Evolutionary conservation across 345 rosid genomes (phyloP), one percentile per base, ranked within the genome.

Genomic region (Excoecaria cochinchinensis): DNA sequence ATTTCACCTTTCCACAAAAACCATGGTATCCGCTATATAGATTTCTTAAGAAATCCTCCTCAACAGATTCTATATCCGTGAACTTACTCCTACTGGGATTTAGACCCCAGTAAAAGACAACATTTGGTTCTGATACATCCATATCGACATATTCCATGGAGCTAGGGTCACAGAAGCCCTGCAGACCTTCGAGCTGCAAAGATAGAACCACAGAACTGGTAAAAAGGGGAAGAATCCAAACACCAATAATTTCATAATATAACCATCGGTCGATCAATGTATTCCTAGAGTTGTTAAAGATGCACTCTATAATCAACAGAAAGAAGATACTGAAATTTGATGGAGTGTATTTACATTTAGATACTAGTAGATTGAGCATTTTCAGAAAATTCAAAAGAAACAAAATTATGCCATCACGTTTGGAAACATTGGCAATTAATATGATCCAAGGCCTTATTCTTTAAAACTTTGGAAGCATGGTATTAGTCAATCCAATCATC

Each of bases 91-190:
- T 84, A 48, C 71, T 78, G 19, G 81, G 81, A 38, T 82, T 88
- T 52, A 88, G 69, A 21, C 90, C 88, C 90, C 91, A 86, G 81
- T 84, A 87, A 74, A 76, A 82, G 0, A 84, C 80, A 36, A 80
- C 67, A 72, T 81, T 83, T 3, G 87, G 86, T 74, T 85, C 75
- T 8, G 72, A 70, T 50, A n/a, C 63, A 39, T 71, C 77, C 64
- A 13, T 14, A 11, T 89, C 90, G 3, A 79, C 77, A 22, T 84
- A 79, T 78, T 89, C 91, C 25, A 73, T 48, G 47, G 93, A 85
- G 78, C 84, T 87, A 56, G 93, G 93, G 69, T 89, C 93, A 50
- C 86, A 85, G 0, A 77, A 58, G 38, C 90, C 90, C 46, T 82
- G 88, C 48, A 85, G 73, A 70, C 71, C 85, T 78, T 87, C 91